Evolutionary conservation across 306 rosid genomes (phyloP).

Genomic region (Alnus rubra): DNA sequence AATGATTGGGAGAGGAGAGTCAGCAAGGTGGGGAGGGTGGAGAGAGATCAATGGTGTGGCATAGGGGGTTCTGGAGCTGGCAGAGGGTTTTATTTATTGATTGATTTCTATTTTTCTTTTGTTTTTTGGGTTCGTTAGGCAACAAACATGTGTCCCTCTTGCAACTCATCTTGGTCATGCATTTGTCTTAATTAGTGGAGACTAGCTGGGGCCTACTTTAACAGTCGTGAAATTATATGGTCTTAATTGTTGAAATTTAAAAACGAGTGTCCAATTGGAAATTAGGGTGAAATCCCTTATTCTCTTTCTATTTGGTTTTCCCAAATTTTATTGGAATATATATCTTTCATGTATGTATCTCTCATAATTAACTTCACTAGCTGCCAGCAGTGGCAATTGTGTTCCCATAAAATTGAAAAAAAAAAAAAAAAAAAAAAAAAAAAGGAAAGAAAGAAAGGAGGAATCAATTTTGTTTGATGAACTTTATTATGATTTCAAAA

Average conservation of each 20-base stretch:
- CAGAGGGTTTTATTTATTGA: neutral
- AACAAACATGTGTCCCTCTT: neutral
- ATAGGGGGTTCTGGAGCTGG: neutral
- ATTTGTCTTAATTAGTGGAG: neutral
- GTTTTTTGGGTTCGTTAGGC: neutral
- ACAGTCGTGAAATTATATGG: neutral
- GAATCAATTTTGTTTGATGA: neutral
- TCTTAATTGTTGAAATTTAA: neutral
- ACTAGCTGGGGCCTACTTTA: neutral
- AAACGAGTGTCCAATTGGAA: neutral
- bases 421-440: too few relatives aligned
- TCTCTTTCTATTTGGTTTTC: too few relatives aligned
- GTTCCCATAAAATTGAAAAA: too few relatives aligned
- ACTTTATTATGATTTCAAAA: conserved; percentile 2
- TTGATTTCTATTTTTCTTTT: neutral
- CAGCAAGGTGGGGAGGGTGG: neutral
- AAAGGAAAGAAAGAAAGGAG: too few relatives aligned
- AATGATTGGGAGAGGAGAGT: neutral
- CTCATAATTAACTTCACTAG: too few relatives aligned
- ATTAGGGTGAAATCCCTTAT: neutral
- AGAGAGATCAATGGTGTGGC: neutral
- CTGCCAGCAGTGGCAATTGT: too few relatives aligned
- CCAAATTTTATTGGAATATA: too few relatives aligned
- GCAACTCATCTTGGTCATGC: neutral
- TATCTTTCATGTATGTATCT: too few relatives aligned